Percentiles rank a stretch among this genome's conserved stretches.
Conservation (phyloP, 352 stramenopile species). For the Globisporangium nodosum region DNA sequence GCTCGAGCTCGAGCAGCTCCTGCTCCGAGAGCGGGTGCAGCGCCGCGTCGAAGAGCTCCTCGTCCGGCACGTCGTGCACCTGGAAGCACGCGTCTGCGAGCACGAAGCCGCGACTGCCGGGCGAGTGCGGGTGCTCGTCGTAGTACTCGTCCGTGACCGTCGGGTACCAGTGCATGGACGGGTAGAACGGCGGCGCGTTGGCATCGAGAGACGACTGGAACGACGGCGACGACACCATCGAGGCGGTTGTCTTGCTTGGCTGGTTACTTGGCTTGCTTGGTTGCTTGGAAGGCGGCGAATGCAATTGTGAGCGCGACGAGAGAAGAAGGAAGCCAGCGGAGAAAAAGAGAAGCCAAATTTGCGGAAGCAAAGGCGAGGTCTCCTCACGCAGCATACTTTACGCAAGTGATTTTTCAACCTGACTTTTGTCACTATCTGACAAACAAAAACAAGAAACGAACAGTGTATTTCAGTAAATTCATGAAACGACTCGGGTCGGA, state of each 20-base stretch:
- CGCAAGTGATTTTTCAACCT: background rate
- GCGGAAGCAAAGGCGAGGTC: background rate
- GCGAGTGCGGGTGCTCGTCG: slow-evolving; percentile 47
- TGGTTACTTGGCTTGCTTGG: background rate
- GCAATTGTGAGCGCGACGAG: background rate
- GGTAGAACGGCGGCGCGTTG: slow-evolving; percentile 52
- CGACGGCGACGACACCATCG: slow-evolving; percentile 18
- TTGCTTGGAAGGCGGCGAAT: background rate
- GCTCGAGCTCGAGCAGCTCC: slow-evolving; percentile 64
- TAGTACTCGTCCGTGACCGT: slow-evolving; percentile 66
- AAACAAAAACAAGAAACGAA: too few relatives aligned
- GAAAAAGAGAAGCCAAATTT: background rate
- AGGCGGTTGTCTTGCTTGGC: background rate
- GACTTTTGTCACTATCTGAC: background rate
- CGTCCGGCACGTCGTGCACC: slow-evolving; percentile 55
- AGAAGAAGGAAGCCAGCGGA: background rate
- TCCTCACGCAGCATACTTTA: background rate
- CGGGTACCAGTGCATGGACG: slow-evolving; percentile 49
- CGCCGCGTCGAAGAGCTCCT: slow-evolving; percentile 71
- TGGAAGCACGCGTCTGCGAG: slow-evolving; percentile 50
- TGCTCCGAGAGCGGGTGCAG: slow-evolving; percentile 50
- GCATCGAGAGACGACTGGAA: slow-evolving; percentile 42
- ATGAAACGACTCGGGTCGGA: too few relatives aligned
- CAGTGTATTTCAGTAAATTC: too few relatives aligned
- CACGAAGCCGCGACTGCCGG: slow-evolving; percentile 54